A percentile compares a stretch with the other conserved stretches of the same genome.
Evolutionary conservation across 2,329 filamentous ascomycete genomes (phyloP).

Genomic region (Reticulascus tulasneorum): DNA sequence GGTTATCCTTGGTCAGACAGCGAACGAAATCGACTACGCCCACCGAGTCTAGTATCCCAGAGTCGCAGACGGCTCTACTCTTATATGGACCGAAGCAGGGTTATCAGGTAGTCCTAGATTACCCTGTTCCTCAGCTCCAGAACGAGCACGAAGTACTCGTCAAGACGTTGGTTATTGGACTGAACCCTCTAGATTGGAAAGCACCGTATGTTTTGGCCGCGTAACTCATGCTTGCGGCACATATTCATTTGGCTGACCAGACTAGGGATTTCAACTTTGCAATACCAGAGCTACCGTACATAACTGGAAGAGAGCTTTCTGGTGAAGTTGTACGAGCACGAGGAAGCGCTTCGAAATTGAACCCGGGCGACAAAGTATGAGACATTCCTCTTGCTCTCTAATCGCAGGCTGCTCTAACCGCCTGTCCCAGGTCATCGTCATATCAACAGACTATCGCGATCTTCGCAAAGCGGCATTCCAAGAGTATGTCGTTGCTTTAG

Average conservation of each 20-base stretch:
- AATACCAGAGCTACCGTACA: slow-evolving; percentile 63
- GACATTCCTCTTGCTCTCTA: slow-evolving; percentile 3
- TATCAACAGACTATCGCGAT: slow-evolving; percentile 72
- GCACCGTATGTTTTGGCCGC: slow-evolving; percentile 50
- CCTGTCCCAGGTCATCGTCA: slow-evolving; percentile 54
- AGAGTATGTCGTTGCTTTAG: slow-evolving; percentile 61
- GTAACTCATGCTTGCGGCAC: not conserved
- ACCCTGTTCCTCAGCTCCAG: slow-evolving; percentile 37
- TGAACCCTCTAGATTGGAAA: slow-evolving; percentile 78
- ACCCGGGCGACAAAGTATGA: slow-evolving; percentile 48
- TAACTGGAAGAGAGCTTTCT: slow-evolving; percentile 66
- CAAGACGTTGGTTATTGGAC: slow-evolving; percentile 60
- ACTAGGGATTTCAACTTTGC: slow-evolving; percentile 66
- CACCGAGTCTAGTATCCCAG: too few relatives aligned
- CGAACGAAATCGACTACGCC: too few relatives aligned
- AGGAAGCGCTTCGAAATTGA: slow-evolving; percentile 40
- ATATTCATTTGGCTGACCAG: not conserved
- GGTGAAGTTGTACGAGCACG: slow-evolving; percentile 51
- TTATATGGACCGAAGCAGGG: slow-evolving; percentile 45
- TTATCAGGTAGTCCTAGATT: slow-evolving; percentile 40
- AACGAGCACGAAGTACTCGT: slow-evolving; percentile 54
- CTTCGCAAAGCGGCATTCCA: slow-evolving; percentile 69
- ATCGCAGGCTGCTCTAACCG: not conserved
- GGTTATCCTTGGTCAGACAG: too few relatives aligned
- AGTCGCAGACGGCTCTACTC: slow-evolving; percentile 43